These are phyloP conservation scores for Ophiocordyceps camponoti-leonardi DNA, from an alignment of 2,329 filamentous ascomycete genomes.

Conservation along the genomic window DNA sequence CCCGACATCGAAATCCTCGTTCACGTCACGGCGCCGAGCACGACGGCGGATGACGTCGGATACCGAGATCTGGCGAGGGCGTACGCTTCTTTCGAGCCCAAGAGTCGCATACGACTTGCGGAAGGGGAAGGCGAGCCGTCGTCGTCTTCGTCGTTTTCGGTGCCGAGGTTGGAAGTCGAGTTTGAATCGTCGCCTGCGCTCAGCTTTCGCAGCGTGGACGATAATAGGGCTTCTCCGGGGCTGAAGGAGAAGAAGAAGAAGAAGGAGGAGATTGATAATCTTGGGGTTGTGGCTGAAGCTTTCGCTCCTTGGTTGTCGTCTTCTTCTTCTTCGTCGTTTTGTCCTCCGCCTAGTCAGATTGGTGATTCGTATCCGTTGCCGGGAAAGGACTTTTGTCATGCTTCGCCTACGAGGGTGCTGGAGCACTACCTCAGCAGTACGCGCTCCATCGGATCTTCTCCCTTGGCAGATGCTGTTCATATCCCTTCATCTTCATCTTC, in stretches of 20 bases:
- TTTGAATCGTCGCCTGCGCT: conserved; percentile 17
- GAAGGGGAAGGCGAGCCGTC: neutral
- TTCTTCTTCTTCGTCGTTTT: conserved; percentile 24
- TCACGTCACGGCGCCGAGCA: conserved; percentile 35
- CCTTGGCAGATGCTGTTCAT: conserved; percentile 4
- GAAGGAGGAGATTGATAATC: no score
- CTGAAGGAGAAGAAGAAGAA: neutral
- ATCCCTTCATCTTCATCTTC: no score
- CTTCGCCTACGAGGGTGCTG: conserved; percentile 32
- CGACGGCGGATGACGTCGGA: conserved; percentile 24
- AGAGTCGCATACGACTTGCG: neutral
- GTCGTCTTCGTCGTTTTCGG: conserved; percentile 6
- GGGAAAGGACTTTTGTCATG: conserved; percentile 9
- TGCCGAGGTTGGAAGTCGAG: conserved; percentile 8
- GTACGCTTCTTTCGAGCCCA: conserved; percentile 28
- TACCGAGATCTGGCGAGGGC: conserved; percentile 32
- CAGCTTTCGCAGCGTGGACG: conserved; percentile 26
- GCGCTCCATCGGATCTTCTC: conserved; percentile 9
- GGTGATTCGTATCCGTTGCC: conserved; percentile 34
- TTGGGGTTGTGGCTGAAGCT: neutral
- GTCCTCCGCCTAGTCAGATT: conserved; percentile 30
- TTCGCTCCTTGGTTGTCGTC: neutral
- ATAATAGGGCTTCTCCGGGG: conserved; percentile 22
- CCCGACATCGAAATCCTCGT: conserved; percentile 32
- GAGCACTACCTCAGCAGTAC: conserved; percentile 26